phyloP scores from a whole-genome alignment of 192 early-diverging fungal species.

The Entomortierella lignicola region DNA sequence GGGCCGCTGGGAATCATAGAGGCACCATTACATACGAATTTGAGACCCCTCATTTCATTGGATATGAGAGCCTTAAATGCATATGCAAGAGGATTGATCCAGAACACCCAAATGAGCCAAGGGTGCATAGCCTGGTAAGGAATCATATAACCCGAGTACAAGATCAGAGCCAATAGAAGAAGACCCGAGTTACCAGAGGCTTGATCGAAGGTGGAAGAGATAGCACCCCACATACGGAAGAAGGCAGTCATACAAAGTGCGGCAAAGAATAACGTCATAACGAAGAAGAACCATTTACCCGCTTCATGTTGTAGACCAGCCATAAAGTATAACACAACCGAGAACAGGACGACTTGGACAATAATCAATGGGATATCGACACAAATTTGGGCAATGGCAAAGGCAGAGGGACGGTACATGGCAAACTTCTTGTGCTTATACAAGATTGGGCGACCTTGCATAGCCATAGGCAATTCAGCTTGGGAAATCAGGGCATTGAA shows the following conservation, averaged over 20 bases:
- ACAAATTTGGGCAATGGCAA: slow-evolving; percentile 66
- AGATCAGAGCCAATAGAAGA: slow-evolving; percentile 61
- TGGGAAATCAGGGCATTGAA: slow-evolving; percentile 70
- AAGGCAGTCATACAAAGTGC: slow-evolving; percentile 69
- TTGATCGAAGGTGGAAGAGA: slow-evolving; percentile 61
- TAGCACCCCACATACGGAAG: slow-evolving; percentile 69
- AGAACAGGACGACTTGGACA: slow-evolving; percentile 65
- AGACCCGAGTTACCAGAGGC: slow-evolving; percentile 67
- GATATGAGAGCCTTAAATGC: slow-evolving; percentile 69
- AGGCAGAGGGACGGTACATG: slow-evolving; percentile 72
- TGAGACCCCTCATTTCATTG: slow-evolving; percentile 72
- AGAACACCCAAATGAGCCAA: slow-evolving; percentile 72
- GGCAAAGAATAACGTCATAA: slow-evolving; percentile 64
- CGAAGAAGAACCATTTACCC: slow-evolving; percentile 71
- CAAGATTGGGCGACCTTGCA: slow-evolving; percentile 78
- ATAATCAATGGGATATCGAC: slow-evolving; percentile 64
- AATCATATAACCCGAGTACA: slow-evolving; percentile 75
- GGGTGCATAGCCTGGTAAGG: slow-evolving; percentile 70
- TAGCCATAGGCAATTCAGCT: slow-evolving; percentile 73
- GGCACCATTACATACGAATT: slow-evolving; percentile 51
- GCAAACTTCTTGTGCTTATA: slow-evolving; percentile 87
- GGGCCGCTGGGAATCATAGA: slow-evolving; percentile 46
- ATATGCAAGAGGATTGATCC: slow-evolving; percentile 74
- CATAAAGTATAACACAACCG: slow-evolving; percentile 72
- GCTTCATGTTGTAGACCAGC: slow-evolving; percentile 62